Base-by-base conservation (phyloP, 306 rosid genomes). In the Lathyrus aphaca region DNA sequence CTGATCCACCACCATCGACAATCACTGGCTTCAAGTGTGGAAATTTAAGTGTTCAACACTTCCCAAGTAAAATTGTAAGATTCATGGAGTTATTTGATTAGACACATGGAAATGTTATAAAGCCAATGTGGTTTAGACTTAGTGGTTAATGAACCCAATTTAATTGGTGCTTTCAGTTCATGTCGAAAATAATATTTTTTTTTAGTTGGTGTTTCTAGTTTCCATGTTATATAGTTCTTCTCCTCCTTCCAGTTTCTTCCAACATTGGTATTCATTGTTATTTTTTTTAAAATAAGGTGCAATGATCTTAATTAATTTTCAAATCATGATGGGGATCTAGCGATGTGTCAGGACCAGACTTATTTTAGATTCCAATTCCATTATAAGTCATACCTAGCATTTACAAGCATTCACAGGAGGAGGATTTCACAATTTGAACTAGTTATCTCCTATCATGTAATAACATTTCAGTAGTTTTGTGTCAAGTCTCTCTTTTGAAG, bases 241-340 rank as follows among this genome's bases (percentile, higher is more conserved):
- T 57, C 19, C 60, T 66, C 30, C 45, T 66, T 30, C 45, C 61
- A 12, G 18, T 67, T 68, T 35, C 19, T 2, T 17, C 8, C 32
- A 6, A 48, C 29, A 30, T 13, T 3, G 30, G 4, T 66, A 48
- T 66, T 49, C 61, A 17, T 35, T 50, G 44, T 51, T 51, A 21
- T 19, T 51, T 51, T 51, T 51, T 21, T 19, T 12, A 0, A 42
- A 66, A 17, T 67, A 10, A 32, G 45, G 43, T 8, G 16, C 37
- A 5, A 46, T 45, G 29, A 15, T 46, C 10, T 45, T 45, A 13
- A n/a, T 15, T 48, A 44, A 29, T n/a, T 43, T 44, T 25, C 4
- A 49, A 44, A 32, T 25, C 40, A 1, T 9, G 25, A 50, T 8
- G 14, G 56, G 13, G 13, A 3, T 17, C 27, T 8, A 50, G 12